phyloP scores from a whole-genome alignment of 1,284 basidiomycete genomes.

The Rhodotorula sp. region DNA sequence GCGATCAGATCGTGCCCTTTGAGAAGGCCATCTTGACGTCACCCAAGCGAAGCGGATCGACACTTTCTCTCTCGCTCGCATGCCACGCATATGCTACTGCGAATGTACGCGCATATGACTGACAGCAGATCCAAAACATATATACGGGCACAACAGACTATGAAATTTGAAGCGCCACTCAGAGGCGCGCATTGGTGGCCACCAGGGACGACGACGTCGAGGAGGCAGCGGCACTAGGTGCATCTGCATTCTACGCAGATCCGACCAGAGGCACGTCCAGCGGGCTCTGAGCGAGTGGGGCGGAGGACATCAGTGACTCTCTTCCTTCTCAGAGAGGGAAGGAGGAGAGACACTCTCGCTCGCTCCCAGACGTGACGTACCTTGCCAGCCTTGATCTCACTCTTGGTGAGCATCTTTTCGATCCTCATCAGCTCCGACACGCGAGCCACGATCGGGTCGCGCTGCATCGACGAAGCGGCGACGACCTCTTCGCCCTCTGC shows the following conservation, averaged over 20 bases:
- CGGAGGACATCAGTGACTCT: neutral
- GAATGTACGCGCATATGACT: no score
- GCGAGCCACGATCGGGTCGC: slow-evolving; percentile 65
- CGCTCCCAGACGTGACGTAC: slow-evolving; percentile 37
- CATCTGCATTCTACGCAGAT: slow-evolving; percentile 15
- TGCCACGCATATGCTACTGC: no score
- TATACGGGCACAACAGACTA: no score
- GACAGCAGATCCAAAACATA: no score
- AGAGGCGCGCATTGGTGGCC: neutral
- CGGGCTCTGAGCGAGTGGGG: slow-evolving; percentile 10
- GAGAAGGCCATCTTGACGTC: neutral
- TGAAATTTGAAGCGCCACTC: no score
- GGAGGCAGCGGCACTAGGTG: neutral
- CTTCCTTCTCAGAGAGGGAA: neutral
- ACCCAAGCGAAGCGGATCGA: neutral
- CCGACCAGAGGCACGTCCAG: slow-evolving; percentile 18
- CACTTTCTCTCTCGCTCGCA: neutral
- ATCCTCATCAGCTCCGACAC: slow-evolving; percentile 75
- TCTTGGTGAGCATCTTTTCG: slow-evolving; percentile 73
- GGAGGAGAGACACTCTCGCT: no score
- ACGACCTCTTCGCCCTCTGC: slow-evolving; percentile 68
- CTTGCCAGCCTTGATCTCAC: slow-evolving; percentile 64
- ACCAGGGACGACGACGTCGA: neutral
- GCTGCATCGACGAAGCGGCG: slow-evolving; percentile 68
- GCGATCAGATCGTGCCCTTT: neutral